Conservation (phyloP, 1,139 yeast species). For the Debaryomycetaceae sp. region DNA sequence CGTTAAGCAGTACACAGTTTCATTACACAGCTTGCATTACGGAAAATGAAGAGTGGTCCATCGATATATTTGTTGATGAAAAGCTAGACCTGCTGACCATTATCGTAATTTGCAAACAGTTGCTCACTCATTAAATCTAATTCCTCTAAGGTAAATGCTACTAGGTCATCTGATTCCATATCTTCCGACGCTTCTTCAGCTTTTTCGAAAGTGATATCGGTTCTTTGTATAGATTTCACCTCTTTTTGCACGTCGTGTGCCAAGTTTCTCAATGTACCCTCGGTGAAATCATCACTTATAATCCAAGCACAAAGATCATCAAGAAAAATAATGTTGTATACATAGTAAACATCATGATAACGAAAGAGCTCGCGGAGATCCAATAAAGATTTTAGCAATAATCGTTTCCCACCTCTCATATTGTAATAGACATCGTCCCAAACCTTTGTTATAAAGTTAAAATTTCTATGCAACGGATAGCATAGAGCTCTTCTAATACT, state of each 20-base stretch:
- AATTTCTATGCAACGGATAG: conserved; percentile 78
- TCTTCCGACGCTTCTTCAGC: conserved; percentile 17
- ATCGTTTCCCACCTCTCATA: conserved; percentile 66
- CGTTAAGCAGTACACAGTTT: no score
- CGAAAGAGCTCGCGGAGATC: conserved; percentile 72
- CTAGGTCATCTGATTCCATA: conserved; percentile 34
- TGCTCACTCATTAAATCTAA: conserved; percentile 56
- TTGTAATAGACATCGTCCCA: conserved; percentile 76
- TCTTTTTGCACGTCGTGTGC: conserved; percentile 60
- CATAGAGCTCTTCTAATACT: conserved; percentile 69
- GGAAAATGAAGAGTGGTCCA: no score
- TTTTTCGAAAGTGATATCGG: conserved; percentile 40
- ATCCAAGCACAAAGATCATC: conserved; percentile 84
- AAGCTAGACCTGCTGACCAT: neutral
- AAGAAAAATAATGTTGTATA: conserved; percentile 74
- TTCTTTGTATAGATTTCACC: conserved; percentile 17
- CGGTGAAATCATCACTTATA: conserved; percentile 52
- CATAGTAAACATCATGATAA: conserved; percentile 81
- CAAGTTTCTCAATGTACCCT: conserved; percentile 51
- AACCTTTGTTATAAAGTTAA: conserved; percentile 51
- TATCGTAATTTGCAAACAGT: conserved; percentile 30
- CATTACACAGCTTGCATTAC: no score
- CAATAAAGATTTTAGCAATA: conserved; percentile 56
- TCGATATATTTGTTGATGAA: no score
- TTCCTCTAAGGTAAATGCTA: conserved; percentile 42